Base-by-base conservation (phyloP, 2,329 filamentous ascomycete species). In the Alternaria viburni region DNA sequence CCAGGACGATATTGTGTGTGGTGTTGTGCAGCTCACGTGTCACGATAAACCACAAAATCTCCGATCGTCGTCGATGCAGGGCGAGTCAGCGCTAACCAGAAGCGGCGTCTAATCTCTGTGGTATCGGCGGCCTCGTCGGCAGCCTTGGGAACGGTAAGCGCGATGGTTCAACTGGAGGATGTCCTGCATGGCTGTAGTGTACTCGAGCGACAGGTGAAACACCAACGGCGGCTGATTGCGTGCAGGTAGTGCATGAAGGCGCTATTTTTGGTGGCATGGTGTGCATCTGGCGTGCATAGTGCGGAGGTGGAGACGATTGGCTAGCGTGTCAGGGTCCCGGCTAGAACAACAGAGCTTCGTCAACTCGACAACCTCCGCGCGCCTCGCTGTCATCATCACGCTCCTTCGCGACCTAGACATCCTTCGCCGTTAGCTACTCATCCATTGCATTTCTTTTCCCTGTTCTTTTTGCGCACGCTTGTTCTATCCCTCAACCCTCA, bases 231-330 rank as follows among this genome's bases (percentile, higher is more conserved):
- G 61, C 54, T 55, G 36, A 47, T 52, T 50, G 49, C 47, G 57
- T 59, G 63, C 54, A 46, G 56, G 45, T 19, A 28, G 25, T 54
- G 67, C 67, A 64, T 54, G 21, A 61, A 54, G 50, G 64, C 56
- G 36, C 69, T 71, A 72, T 70, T 68, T 71, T 71, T 63, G 64
- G 66, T 41, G 26, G 36, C 49, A 57, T 47, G 50, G 68, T 62
- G 64, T 59, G 59, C 62, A 57, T 41, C 55, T 60, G 59, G 60
- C 59, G 64, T 65, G 66, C 66, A 69, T 67, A 61, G 26, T 60
- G 66, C 65, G 57, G 67, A 58, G 70, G 36, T 60, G 54, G 55
- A 56, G 57, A 55, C 43, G 61, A 67, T 73, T 72, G 64, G 70
- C 61, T 56, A 60, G 57, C 51, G 60, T 54, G 23, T 36, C 54